Evolutionary conservation across 2,329 filamentous ascomycete species (phyloP), one percentile per base, ranked within the genome.

Genomic region (Sclerotinia borealis): DNA sequence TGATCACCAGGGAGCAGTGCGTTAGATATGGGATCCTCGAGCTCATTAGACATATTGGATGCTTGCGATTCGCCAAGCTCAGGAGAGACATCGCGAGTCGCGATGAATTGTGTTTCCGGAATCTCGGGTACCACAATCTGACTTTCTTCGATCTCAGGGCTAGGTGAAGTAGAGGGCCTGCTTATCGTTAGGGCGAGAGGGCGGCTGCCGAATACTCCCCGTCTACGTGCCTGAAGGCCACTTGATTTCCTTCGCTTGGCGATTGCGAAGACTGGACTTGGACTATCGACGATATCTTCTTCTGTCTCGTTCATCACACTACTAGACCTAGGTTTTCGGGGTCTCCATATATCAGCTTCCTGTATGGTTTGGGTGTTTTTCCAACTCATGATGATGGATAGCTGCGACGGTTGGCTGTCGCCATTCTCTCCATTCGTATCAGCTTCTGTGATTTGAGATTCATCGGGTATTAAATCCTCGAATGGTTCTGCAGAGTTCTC

Each of bases 281-380:
- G 43, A 41, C 54, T 64, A 47, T 65, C 67, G 19, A 64, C 25
- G 11, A 69, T 70, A 17, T 70, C 68, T 19, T 69, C 68, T 25
- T 65, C 63, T 3, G 64, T 67, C 54, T 69, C 68, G n/a, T 66
- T 68, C 4, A n/a, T 7, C 13, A 65, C 9, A 6, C 50, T 56
- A 43, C 65, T 66, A 41, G 62, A 54, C 6, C 27, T 39, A 4
- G 66, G 68, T 13, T 27, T 39, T 13, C 58, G 51, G 27, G 68
- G 64, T 43, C 65, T 63, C 68, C 68, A 70, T 6, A 27, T 61
- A 34, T 27, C 49, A 17, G 51, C 31, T n/a, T 37, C 51, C 29
- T 9, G 15, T 65, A 45, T 43, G 17, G 27, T 19, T 36, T 56
- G 25, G 22, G 34, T 22, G 29, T 41, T 27, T 45, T 49, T 27